Conservation (phyloP, 202 grass and related monocot species). For the Zizania palustris region DNA sequence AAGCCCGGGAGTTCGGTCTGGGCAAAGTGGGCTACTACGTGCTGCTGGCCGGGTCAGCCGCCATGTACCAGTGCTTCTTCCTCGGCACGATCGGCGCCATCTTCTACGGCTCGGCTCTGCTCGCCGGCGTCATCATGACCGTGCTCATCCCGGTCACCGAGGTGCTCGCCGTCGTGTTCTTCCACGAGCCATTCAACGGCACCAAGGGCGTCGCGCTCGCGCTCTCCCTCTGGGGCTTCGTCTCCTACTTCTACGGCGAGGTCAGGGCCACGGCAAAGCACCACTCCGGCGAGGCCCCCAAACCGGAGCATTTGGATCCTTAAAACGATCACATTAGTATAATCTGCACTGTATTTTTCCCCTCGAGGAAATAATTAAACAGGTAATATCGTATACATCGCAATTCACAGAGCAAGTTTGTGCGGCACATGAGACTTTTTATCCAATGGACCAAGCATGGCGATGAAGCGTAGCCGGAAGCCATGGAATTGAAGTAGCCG, state of each 20-base stretch:
- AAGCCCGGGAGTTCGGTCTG: slow-evolving; percentile 61
- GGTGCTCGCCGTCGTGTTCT: slow-evolving; percentile 69
- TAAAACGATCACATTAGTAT: not conserved
- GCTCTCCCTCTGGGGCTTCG: slow-evolving; percentile 75
- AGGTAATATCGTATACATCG: not conserved
- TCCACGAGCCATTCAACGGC: slow-evolving; percentile 63
- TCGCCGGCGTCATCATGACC: slow-evolving; percentile 66
- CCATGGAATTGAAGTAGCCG: not conserved
- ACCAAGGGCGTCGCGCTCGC: slow-evolving; percentile 71
- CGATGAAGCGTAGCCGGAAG: not conserved
- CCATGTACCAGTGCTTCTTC: slow-evolving; percentile 70
- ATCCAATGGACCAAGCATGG: not conserved
- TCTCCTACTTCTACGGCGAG: slow-evolving; percentile 86
- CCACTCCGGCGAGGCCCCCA: not conserved
- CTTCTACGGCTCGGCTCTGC: slow-evolving; percentile 76
- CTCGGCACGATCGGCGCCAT: slow-evolving; percentile 70
- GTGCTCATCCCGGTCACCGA: slow-evolving; percentile 65
- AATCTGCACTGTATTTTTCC: not conserved
- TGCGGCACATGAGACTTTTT: slow-evolving; percentile 28
- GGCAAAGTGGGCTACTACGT: slow-evolving; percentile 67
- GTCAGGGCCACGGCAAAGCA: slow-evolving; percentile 39
- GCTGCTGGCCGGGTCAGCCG: slow-evolving; percentile 44
- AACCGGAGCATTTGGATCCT: slow-evolving; percentile 33
- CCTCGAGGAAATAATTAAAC: slow-evolving; percentile 12
- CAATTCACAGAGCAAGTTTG: not conserved